A percentile compares a stretch with the other conserved stretches of the same genome.
Evolutionary conservation across 352 stramenopile genomes (phyloP).

Genomic region (Salisapilia sapeloensis): DNA sequence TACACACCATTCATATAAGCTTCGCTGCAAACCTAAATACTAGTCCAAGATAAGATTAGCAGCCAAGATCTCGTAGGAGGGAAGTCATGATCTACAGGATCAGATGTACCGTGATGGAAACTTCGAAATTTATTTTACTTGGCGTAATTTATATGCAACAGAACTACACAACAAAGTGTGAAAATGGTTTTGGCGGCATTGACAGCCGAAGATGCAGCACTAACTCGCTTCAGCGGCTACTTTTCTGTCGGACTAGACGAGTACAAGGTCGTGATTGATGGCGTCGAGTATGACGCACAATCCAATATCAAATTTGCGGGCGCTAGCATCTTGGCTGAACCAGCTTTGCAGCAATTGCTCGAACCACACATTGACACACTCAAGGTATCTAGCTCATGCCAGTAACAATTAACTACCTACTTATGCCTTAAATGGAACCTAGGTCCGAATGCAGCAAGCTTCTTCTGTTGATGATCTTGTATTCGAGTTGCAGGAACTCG

Average conservation of each 20-base stretch:
- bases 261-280: slow-evolving; percentile 24
- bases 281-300: slow-evolving; percentile 9
- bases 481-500: slow-evolving; percentile 36
- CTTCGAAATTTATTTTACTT: no score
- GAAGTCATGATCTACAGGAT: no score
- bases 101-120: no score
- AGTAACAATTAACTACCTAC: neutral
- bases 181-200: no score
- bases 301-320: slow-evolving; percentile 11
- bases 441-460: slow-evolving; percentile 30
- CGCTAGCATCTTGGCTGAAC: slow-evolving; percentile 34
- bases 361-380: slow-evolving; percentile 19
- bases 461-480: slow-evolving; percentile 31
- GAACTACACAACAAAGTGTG: no score
- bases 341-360: slow-evolving; percentile 24
- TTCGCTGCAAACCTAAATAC: no score
- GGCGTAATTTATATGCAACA: no score
- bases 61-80: no score
- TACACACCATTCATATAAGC: no score
- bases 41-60: no score
- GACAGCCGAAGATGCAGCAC: slow-evolving; percentile 19
- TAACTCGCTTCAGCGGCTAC: slow-evolving; percentile 27
- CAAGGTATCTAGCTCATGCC: slow-evolving; percentile 9
- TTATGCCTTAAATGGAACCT: neutral
- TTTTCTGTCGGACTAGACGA: slow-evolving; percentile 27